Evolutionary conservation across 106 monocot species (phyloP), one percentile per base, ranked within the genome.

Genomic region (Dactylorhiza incarnata): DNA sequence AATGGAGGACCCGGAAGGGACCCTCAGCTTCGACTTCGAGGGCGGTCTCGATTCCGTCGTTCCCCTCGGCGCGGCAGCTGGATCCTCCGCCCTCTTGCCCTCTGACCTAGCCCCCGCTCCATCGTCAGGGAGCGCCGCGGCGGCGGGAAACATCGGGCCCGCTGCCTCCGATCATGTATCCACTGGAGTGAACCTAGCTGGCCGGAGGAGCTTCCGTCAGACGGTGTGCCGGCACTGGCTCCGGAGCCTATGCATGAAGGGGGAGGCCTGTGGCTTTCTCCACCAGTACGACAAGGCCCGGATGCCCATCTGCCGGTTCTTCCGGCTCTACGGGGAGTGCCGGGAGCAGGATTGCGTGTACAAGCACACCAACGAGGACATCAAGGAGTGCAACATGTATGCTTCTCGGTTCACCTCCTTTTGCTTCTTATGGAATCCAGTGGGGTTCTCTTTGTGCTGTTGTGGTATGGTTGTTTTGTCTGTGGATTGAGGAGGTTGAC

Each of bases 331-430:
- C 17, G 97, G 97, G 6, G 97, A 99, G 91, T 99, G 97, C 80
- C 79, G 97, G 9, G 97, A 99, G 80, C 97, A 94, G 86, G 97
- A 99, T 54, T 99, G 97, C 73, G 89, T 91, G 2, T 99, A 99
- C 81, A 99, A 99, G 91, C 97, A 99, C 73, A 93, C 97, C 66
- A 89, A 87, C 68, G 97, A 99, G 56, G 97, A 99, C 67, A 89
- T 91, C 83, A 99, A 99, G 80, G 97, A 99, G 89, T 99, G 97
- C 81, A 99, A 99, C 71, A 99, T 99, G 97, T 99, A 87, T 17
- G 85, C 12, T 48, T 72, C 12, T 49, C 8, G 2, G 72, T 72
- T 72, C 72, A 12, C 19, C 44, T 72, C 19, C 48, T 6, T 11
- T 72, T 49, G 48, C 48, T 72, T 72, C 16, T 48, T 49, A 14